Evolutionary conservation across 352 stramenopile species (phyloP).

Genomic region (Phytophthora hibernalis): DNA sequence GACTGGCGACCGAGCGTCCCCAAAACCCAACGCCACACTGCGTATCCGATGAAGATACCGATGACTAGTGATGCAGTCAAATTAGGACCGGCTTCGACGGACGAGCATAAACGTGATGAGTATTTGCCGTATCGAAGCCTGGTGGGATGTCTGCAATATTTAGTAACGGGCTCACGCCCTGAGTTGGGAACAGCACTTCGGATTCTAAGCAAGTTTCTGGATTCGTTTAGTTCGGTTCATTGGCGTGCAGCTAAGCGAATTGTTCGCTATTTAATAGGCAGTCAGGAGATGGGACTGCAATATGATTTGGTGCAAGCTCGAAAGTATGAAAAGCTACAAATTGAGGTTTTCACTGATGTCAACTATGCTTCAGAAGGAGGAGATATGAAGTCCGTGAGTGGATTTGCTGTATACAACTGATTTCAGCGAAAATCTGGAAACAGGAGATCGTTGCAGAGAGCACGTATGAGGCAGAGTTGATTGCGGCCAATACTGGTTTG

Average conservation of each 20-base stretch:
- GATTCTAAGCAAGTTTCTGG: constrained; percentile 12
- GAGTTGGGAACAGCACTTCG: constrained; percentile 12
- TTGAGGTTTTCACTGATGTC: constrained; percentile 23
- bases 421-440: constrained; percentile 24
- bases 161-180: constrained; percentile 12
- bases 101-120: constrained; percentile 12
- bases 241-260: constrained; percentile 9
- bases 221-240: not conserved
- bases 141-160: constrained; percentile 20
- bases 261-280: constrained; percentile 9
- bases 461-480: constrained; percentile 25
- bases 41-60: constrained; percentile 2
- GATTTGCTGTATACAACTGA: constrained; percentile 19
- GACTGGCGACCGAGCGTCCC: too few relatives aligned
- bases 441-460: constrained; percentile 6
- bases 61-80: constrained; percentile 19
- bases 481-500: constrained; percentile 1
- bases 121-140: constrained; percentile 23
- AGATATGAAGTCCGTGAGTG: constrained; percentile 16
- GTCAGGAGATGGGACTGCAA: constrained; percentile 10
- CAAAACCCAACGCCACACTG: too few relatives aligned
- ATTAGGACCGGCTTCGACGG: not conserved
- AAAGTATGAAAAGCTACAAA: constrained; percentile 16
- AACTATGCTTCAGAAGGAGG: constrained; percentile 18
- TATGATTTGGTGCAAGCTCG: constrained; percentile 25